Conservation (phyloP, 2,329 filamentous ascomycete genomes). For the Aphanoascus verrucosus region DNA sequence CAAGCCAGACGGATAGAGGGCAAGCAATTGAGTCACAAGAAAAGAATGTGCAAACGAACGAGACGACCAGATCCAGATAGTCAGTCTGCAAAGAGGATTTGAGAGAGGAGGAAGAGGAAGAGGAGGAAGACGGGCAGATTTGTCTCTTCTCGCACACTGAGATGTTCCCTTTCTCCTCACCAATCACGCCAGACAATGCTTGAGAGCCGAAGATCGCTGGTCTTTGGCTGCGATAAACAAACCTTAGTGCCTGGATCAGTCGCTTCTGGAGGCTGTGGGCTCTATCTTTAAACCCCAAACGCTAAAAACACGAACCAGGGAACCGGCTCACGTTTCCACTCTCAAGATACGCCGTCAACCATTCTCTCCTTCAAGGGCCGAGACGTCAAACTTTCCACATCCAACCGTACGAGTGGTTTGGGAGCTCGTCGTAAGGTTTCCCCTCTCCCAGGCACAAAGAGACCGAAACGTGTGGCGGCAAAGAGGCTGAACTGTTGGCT, state of each 20-base stretch:
- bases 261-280: background rate
- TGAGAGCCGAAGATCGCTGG: constrained; percentile 3
- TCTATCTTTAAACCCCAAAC: constrained; percentile 4
- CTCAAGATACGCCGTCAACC: background rate
- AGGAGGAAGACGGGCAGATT: background rate
- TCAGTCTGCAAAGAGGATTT: background rate
- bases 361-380: background rate
- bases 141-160: background rate
- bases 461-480: background rate
- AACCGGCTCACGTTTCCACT: constrained; percentile 8
- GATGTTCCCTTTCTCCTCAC: background rate
- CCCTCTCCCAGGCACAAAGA: background rate
- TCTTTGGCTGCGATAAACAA: background rate
- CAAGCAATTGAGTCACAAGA: constrained; percentile 5
- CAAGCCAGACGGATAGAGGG: background rate
- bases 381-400: background rate
- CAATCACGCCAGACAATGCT: constrained; percentile 6
- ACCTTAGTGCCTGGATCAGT: background rate
- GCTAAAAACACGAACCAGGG: constrained; percentile 11
- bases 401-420: no score
- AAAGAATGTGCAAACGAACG: background rate
- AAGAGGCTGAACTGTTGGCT: background rate
- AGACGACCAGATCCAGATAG: constrained; percentile 1
- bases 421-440: background rate
- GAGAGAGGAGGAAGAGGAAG: background rate